Evolutionary conservation across 129 eudicot genomes (phyloP), one percentile per base, ranked within the genome.

Genomic region (Deinandra increscens): DNA sequence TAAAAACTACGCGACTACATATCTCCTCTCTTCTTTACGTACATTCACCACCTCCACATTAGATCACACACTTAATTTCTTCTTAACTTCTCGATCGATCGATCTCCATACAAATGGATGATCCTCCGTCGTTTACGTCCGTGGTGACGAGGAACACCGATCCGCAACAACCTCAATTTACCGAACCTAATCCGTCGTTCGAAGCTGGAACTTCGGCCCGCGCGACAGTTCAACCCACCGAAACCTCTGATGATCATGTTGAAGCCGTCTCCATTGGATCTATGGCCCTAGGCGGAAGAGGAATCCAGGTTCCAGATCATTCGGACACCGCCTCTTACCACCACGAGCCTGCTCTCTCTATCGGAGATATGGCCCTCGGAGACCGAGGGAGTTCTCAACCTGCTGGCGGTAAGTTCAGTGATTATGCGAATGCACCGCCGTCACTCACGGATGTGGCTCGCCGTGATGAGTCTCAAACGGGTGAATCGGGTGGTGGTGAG

Each of bases 291-390:
- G 1, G 37, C 5, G 15, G 53, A 20, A 1, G 9, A 10, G 38
- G 20, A 23, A 5, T 4, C 20, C 1, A 1, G 68, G 2, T 29
- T 33, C 23, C 19, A 46, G 53, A 46, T 34, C 26, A 60, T n/a
- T n/a, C n/a, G 66, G 1, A 33, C 2, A 17, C 26, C n/a, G 18
- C 45, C 46, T 62, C 12, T 37, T 22, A 38, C 7, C 7, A 62
- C n/a, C 12, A 39, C 12, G 34, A 51, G 3, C 73, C 22, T 19
- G 50, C 73, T 12, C 73, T 49, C 1, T 69, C 73, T 33, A 18
- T 36, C 13, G 73, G 20, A 13, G 6, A 9, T 53, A 19, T 69
- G 73, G 50, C n/a, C n/a, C n/a, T 36, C 3, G 46, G 63, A 14
- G 49, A 36, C 7, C 20, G 74, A 37, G 39, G 37, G 13, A 7